Evolutionary conservation across 2,329 filamentous ascomycete genomes (phyloP).

Genomic region (Ophiostoma himal-ulmi): DNA sequence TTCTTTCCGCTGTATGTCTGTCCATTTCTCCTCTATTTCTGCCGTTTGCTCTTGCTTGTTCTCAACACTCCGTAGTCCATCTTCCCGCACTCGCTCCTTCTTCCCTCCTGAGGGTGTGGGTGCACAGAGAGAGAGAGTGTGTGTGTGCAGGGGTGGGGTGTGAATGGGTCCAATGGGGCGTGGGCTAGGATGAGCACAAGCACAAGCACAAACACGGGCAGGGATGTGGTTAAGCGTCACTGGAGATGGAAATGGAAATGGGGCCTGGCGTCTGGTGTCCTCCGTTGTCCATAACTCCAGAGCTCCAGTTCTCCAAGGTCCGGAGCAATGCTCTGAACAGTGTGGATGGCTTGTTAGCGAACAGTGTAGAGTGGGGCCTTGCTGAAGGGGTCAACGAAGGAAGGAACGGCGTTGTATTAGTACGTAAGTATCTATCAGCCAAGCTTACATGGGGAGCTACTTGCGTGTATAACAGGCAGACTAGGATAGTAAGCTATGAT

Average conservation of each 20-base stretch:
- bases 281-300: not conserved
- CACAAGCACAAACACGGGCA: slow-evolving; percentile 3
- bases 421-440: not conserved
- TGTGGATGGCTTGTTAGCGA: not conserved
- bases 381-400: not conserved
- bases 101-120: not conserved
- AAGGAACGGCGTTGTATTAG: not conserved
- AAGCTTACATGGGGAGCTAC: not conserved
- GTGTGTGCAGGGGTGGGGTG: slow-evolving; percentile 11
- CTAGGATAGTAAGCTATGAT: not conserved
- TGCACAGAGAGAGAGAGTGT: not conserved
- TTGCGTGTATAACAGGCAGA: not conserved
- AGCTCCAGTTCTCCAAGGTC: not conserved
- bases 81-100: not conserved
- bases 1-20: not conserved
- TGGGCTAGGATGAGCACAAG: not conserved
- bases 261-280: slow-evolving; percentile 2
- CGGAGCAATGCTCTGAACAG: slow-evolving; percentile 7
- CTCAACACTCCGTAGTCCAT: not conserved
- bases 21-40: not conserved
- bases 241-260: not conserved
- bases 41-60: not conserved
- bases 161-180: slow-evolving; percentile 13
- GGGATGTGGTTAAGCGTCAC: not conserved
- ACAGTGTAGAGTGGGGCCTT: not conserved